A percentile compares a stretch with the other conserved stretches of the same genome.
phyloP scores from a whole-genome alignment of 495 filamentous ascomycete species.

The Aspergillus incahuasiensis region DNA sequence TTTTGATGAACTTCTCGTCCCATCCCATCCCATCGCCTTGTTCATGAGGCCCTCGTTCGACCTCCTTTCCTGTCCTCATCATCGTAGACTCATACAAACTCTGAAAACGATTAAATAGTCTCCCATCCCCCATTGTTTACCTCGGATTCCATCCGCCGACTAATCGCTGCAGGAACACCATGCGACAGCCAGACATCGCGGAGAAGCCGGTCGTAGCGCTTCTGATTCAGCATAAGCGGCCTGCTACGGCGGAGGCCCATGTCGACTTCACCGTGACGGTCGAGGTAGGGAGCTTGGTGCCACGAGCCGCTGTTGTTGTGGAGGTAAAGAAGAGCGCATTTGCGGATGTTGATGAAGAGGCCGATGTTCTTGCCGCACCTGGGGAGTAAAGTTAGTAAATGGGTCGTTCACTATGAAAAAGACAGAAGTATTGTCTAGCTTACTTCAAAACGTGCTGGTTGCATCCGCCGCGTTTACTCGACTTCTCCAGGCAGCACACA shows the following conservation, averaged over 20 bases:
- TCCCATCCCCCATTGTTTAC: slow-evolving; percentile 98
- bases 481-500: slow-evolving; percentile 75
- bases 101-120: slow-evolving; percentile 53
- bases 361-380: slow-evolving; percentile 88
- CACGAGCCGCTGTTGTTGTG: slow-evolving; percentile 79
- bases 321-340: slow-evolving; percentile 84
- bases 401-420: background rate
- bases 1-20: background rate
- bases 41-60: no score
- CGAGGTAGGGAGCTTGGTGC: slow-evolving; percentile 84
- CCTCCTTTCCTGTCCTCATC: background rate
- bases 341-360: slow-evolving; percentile 91
- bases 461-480: slow-evolving; percentile 71
- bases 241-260: slow-evolving; percentile 73
- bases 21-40: background rate
- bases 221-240: slow-evolving; percentile 88
- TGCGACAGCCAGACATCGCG: slow-evolving; percentile 85
- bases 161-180: slow-evolving; percentile 81
- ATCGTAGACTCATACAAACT: background rate
- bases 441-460: slow-evolving; percentile 87
- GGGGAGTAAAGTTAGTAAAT: slow-evolving; percentile 12
- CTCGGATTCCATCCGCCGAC: slow-evolving; percentile 84
- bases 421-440: slow-evolving; percentile 53
- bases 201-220: slow-evolving; percentile 83
- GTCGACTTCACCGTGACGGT: slow-evolving; percentile 92